Evolutionary conservation across 768 basidiomycete species (phyloP), one percentile per base, ranked within the genome.

Genomic region (Leccinum sublutescens): DNA sequence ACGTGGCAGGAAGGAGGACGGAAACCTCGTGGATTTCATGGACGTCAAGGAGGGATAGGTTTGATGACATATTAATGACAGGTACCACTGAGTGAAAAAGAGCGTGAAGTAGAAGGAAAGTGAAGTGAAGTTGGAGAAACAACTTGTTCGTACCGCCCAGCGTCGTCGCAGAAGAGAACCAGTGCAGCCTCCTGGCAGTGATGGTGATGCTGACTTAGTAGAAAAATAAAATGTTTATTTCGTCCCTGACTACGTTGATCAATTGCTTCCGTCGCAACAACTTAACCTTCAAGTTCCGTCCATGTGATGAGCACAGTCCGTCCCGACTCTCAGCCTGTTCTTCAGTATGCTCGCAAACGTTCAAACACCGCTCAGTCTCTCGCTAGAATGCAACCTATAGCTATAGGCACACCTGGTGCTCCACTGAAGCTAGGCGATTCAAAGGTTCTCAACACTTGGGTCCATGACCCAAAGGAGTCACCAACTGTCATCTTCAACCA

Each of bases 331-430:
- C 65, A 64, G 19, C 77, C 80, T 12, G 69, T 79, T 11, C 78
- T 65, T 45, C 73, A 80, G 57, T 82, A 77, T 64, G 77, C 81
- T 58, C 82, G 88, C 45, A 82, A 86, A 62, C 82, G 89, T 50
- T 90, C 90, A 36, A 90, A 89, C 69, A 91, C 90, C 1, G 80
- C 83, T 0, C 88, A 88, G 56, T 91, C 89, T 4, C 75, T 82
- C 59, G 78, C 84, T 60, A 80, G 84, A 59, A 74, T 79, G 34
- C 71, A 77, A 5, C 77, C 79, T 4, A 57, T 25, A 25, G 25
- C 79, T 5, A 57, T 25, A 25, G 25, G 19, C 62, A 62, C 60
- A 4, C 33, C 58, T 14, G 23, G 45, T 7, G 47, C 72, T 17
- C 82, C 85, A 0, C 75, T 91, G 15, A 80, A 80, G 67, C 65